Evolutionary conservation across 192 early-diverging fungal species (phyloP), one percentile per base, ranked within the genome.

Genomic region (Phycomyces nitens): DNA sequence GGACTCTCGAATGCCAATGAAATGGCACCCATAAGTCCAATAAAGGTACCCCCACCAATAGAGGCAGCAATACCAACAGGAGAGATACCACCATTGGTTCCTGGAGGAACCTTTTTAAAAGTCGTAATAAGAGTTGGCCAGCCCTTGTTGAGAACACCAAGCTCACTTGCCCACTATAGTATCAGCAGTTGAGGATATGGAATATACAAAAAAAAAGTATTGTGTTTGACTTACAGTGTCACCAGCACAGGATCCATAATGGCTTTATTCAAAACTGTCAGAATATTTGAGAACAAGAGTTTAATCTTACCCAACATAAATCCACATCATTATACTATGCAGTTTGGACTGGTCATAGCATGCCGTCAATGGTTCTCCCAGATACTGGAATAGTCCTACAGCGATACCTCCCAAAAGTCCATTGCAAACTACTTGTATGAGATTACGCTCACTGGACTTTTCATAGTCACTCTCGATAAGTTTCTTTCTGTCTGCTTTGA

Each of bases 61-160:
- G 92, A 94, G 15, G 94, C 89, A 0, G 75, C 69, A n/a, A 92
- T 49, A 12, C 94, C 94, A 27, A 94, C 62, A 16, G 75, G 71
- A 15, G 84, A 86, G 10, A 96, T 73, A 1, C 87, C 95, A 11
- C 95, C 95, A 74, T 97, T 97, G 14, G 93, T 95, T 1, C 95
- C 95, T 24, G 89, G 87, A 11, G 95, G 95, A 7, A 96, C 95
- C 29, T 77, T 64, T 44, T 81, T 77, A 27, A 87, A 68, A 0
- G 87, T 88, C 5, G 95, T 98, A 44, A 98, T 94, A 11, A 98
- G 77, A 21, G 80, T 70, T 12, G 95, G 95, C 80, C 81, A 86
- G 26, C 71, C 65, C 24, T 80, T 79, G 69, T 83, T 89, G 20
- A 98, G 73, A 14, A 93, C 82, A 1, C 95, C 95, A 22, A 98